Conservation (phyloP, 2,329 filamentous ascomycete genomes). For the Xenosphaeropsis pyriputrescens region DNA sequence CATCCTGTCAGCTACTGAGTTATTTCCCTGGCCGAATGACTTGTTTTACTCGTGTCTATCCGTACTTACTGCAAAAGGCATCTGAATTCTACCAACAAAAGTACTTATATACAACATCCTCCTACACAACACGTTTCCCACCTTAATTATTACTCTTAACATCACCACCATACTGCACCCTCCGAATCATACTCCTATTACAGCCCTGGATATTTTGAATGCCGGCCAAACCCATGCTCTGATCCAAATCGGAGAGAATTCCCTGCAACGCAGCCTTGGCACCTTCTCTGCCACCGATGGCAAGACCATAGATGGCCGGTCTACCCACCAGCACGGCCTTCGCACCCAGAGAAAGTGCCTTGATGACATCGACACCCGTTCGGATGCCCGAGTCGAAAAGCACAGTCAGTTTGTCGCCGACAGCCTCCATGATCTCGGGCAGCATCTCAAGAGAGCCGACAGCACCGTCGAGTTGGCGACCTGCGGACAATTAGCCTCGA, state of each 20-base stretch:
- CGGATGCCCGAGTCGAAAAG: constrained; percentile 46
- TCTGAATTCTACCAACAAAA: no score
- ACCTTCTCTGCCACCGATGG: constrained; percentile 36
- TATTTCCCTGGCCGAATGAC: no score
- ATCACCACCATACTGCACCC: constrained; percentile 11
- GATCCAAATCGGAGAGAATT: constrained; percentile 35
- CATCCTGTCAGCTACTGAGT: no score
- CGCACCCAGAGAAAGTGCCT: constrained; percentile 38
- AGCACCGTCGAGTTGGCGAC: constrained; percentile 39
- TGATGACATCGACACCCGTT: constrained; percentile 40
- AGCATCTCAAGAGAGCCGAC: constrained; percentile 39
- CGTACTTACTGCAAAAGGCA: no score
- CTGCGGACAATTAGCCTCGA: constrained; percentile 10
- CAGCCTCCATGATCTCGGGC: constrained; percentile 44
- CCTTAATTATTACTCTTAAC: constrained; percentile 3
- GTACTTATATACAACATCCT: no score
- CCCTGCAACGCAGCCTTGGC: constrained; percentile 34
- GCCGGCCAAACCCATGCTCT: constrained; percentile 38
- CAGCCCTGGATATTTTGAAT: constrained; percentile 19
- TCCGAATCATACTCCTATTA: constrained; percentile 10
- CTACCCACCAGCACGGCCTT: constrained; percentile 41
- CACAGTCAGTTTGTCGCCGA: constrained; percentile 41
- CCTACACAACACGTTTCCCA: no score
- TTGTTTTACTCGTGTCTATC: no score
- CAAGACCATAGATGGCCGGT: constrained; percentile 42